Evolutionary conservation across 2,329 filamentous ascomycete genomes (phyloP).

Genomic region (Trichoderma aggressivum): DNA sequence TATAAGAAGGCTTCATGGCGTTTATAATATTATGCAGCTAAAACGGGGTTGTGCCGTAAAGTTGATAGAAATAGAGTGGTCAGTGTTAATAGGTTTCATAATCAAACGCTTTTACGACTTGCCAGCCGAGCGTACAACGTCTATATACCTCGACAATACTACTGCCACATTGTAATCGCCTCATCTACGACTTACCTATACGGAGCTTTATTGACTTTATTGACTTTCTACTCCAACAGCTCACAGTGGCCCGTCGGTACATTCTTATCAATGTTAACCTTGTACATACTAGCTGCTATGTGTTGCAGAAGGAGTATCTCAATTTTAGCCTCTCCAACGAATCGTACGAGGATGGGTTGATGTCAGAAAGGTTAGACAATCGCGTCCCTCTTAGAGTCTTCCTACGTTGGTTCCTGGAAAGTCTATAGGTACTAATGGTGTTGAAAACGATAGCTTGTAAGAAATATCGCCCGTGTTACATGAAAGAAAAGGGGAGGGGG

Average conservation of each 20-base stretch:
- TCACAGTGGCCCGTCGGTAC: slow-evolving; percentile 39
- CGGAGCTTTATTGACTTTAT: slow-evolving; percentile 27
- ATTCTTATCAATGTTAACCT: slow-evolving; percentile 49
- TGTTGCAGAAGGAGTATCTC: slow-evolving; percentile 39
- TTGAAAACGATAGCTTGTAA: slow-evolving; percentile 28
- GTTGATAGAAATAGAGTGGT: not conserved
- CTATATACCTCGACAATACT: slow-evolving; percentile 7
- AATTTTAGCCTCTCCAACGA: not conserved
- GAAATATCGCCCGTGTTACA: not conserved
- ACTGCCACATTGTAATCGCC: slow-evolving; percentile 32
- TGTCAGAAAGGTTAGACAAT: not conserved
- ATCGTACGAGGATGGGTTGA: not conserved
- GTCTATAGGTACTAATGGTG: too few relatives aligned
- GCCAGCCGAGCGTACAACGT: slow-evolving; percentile 10
- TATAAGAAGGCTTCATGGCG: not conserved
- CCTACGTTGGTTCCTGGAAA: not conserved
- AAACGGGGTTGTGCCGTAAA: not conserved
- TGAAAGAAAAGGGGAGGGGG: not conserved
- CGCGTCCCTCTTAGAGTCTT: not conserved
- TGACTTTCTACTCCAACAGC: slow-evolving; percentile 35
- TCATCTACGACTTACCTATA: slow-evolving; percentile 37
- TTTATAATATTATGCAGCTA: not conserved
- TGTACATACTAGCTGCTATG: slow-evolving; percentile 44
- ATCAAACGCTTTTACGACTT: not conserved
- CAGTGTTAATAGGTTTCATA: not conserved